phyloP scores from a whole-genome alignment of 495 filamentous ascomycete genomes.

The Lasiosphaeria ovina region DNA sequence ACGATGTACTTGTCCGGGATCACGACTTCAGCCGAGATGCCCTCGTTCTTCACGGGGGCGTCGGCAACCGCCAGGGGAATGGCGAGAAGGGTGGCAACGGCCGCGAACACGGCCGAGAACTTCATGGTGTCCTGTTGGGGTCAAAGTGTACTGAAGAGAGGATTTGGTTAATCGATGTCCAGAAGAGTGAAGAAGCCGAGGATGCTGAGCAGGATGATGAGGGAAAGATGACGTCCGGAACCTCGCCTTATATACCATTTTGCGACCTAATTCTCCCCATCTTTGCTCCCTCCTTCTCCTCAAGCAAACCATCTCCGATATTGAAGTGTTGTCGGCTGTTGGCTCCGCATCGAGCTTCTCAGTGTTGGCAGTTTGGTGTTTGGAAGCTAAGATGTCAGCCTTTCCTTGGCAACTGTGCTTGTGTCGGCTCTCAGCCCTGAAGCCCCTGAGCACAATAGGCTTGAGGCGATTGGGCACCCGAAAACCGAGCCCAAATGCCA shows the following conservation, averaged over 20 bases:
- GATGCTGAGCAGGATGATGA: not conserved
- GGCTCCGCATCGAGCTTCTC: too few species aligned
- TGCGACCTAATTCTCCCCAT: not conserved
- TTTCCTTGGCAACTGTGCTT: not conserved
- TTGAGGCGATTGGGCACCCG: not conserved
- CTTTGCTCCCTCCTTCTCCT: not conserved
- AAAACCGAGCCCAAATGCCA: too few species aligned
- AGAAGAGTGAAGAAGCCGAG: not conserved
- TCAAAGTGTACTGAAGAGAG: not conserved
- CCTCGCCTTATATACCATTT: not conserved
- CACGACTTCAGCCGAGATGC: slow-evolving; percentile 8
- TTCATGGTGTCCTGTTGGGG: slow-evolving; percentile 11
- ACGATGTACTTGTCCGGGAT: slow-evolving; percentile 26
- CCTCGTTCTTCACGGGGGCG: slow-evolving; percentile 15
- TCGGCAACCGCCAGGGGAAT: slow-evolving; percentile 13
- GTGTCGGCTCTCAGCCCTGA: not conserved
- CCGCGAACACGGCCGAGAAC: slow-evolving; percentile 4
- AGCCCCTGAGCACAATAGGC: not conserved
- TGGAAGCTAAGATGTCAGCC: not conserved
- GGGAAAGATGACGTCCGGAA: not conserved
- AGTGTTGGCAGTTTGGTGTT: not conserved
- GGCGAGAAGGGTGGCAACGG: slow-evolving; percentile 12
- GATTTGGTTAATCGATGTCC: too few species aligned
- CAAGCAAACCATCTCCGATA: not conserved
- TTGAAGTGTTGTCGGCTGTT: not conserved